Conservation (phyloP, 129 eudicot genomes). For the Solidago caesia region DNA sequence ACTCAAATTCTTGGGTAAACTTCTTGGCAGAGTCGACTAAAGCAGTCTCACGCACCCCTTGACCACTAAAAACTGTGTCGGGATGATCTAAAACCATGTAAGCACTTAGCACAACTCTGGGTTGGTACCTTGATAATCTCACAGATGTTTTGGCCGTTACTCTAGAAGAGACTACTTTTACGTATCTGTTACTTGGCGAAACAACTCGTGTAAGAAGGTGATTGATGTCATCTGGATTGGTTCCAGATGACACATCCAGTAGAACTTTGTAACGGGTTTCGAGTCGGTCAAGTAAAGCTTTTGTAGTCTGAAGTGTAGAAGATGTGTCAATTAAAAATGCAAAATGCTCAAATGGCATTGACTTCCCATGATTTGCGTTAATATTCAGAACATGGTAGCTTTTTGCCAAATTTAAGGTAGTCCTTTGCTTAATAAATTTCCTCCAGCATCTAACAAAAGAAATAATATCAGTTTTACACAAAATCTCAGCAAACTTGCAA, state of each 20-base stretch:
- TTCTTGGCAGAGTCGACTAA: constrained; percentile 63
- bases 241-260: constrained; percentile 26
- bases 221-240: constrained; percentile 53
- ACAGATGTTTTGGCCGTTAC: constrained; percentile 41
- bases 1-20: constrained; percentile 66
- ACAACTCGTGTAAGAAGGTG: constrained; percentile 92
- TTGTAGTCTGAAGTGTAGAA: constrained; percentile 39
- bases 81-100: constrained; percentile 91
- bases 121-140: constrained; percentile 73
- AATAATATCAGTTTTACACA: constrained; percentile 2
- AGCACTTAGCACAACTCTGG: constrained; percentile 77
- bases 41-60: constrained; percentile 70
- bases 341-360: constrained; percentile 44
- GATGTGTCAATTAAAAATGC: constrained; percentile 41
- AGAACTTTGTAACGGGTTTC: constrained; percentile 57
- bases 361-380: constrained; percentile 11
- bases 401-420: constrained; percentile 31
- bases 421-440: constrained; percentile 22
- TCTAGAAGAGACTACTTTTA: constrained; percentile 29
- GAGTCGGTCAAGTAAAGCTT: constrained; percentile 80
- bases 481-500: not conserved
- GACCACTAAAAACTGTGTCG: constrained; percentile 74
- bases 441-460: constrained; percentile 56
- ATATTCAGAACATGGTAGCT: constrained; percentile 29
- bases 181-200: constrained; percentile 46